A percentile compares a stretch with the other conserved stretches of the same genome.
phyloP scores from a whole-genome alignment of 805 yeast species.

The Brettanomyces sp. region DNA sequence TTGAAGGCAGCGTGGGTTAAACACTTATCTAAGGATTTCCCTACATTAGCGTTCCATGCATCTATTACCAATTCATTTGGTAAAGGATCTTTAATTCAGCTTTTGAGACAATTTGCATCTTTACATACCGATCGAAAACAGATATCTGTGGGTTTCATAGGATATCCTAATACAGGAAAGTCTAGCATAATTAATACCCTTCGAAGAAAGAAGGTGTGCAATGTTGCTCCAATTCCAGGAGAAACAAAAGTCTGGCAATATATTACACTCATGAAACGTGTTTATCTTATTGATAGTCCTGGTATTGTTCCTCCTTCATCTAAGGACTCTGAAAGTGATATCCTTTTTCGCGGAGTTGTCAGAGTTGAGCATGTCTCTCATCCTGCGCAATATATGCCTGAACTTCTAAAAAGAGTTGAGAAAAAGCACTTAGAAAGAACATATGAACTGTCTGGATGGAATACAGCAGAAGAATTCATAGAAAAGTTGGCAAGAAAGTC shows the following conservation, averaged over 20 bases:
- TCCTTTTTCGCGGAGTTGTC: slow-evolving; percentile 91
- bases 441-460: slow-evolving; percentile 91
- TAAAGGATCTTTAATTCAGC: slow-evolving; percentile 90
- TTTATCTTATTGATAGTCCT: slow-evolving; percentile 94
- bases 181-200: slow-evolving; percentile 91
- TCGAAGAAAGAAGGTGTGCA: slow-evolving; percentile 91
- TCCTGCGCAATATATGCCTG: slow-evolving; percentile 94
- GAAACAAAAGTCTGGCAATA: slow-evolving; percentile 99
- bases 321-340: slow-evolving; percentile 85
- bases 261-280: slow-evolving; percentile 92
- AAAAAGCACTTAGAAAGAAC: slow-evolving; percentile 89
- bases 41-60: slow-evolving; percentile 96
- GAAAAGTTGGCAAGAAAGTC: slow-evolving; percentile 87
- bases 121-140: slow-evolving; percentile 90
- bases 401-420: slow-evolving; percentile 75
- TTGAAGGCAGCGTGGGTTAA: slow-evolving; percentile 79
- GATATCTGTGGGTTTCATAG: slow-evolving; percentile 94
- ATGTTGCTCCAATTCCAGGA: slow-evolving; percentile 97
- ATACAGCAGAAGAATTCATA: slow-evolving; percentile 64
- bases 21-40: slow-evolving; percentile 81
- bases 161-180: slow-evolving; percentile 97
- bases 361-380: slow-evolving; percentile 95
- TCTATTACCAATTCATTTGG: slow-evolving; percentile 96
- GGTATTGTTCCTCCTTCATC: slow-evolving; percentile 96
- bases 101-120: slow-evolving; percentile 84